These are phyloP conservation scores for Geranium brycei DNA, from an alignment of 345 rosid genomes.

Conservation along the genomic window DNA sequence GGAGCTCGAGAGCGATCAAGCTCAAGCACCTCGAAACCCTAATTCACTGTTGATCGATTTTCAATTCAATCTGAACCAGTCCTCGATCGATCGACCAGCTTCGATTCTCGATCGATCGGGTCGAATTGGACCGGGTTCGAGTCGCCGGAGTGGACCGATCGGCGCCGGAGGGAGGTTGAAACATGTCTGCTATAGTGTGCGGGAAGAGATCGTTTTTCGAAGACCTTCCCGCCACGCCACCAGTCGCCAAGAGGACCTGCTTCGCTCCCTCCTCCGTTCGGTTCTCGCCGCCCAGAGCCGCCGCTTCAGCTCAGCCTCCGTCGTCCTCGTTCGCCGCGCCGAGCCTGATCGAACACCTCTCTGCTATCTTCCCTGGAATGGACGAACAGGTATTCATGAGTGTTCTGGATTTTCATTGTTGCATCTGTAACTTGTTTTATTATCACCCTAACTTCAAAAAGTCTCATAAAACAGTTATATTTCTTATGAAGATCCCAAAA, in stretches of 20 bases:
- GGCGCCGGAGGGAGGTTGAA: constrained; percentile 22
- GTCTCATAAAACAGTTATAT: no score
- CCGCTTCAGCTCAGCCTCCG: constrained; percentile 10
- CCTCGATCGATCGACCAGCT: background rate
- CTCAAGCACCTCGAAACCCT: background rate
- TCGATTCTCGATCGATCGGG: background rate
- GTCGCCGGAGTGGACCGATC: background rate
- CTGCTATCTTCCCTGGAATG: constrained; percentile 59
- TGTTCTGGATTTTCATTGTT: background rate
- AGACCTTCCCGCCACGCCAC: constrained; percentile 48
- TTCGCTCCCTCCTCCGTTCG: constrained; percentile 48
- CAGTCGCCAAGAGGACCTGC: constrained; percentile 54
- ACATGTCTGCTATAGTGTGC: constrained; percentile 89
- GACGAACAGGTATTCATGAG: constrained; percentile 43
- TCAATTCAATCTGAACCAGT: background rate
- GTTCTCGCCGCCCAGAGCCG: constrained; percentile 31
- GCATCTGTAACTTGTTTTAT: background rate
- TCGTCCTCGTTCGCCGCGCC: no score
- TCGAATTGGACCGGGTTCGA: background rate
- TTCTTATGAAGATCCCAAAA: no score
- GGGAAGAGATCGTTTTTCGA: constrained; percentile 90
- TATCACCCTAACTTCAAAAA: no score
- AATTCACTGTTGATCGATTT: background rate
- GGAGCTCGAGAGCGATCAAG: background rate
- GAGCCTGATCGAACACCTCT: constrained; percentile 39